Evolutionary conservation across 805 yeast genomes (phyloP).

Genomic region (Isabelozyma gotoi): DNA sequence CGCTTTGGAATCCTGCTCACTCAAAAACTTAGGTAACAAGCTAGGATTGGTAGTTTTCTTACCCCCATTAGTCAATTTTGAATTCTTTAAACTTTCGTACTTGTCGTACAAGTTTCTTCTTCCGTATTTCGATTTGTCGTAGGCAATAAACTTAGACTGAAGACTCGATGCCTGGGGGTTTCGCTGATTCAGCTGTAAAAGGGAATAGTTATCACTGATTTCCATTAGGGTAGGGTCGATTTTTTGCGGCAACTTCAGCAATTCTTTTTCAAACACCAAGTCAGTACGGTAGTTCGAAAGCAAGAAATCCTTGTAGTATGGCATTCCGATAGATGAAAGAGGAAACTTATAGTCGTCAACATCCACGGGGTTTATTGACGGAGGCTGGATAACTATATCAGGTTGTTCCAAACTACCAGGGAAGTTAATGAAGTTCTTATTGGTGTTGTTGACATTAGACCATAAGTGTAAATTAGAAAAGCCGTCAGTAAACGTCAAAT

Average conservation of each 20-base stretch:
- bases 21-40: conserved; percentile 54
- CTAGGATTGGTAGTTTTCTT: conserved; percentile 9
- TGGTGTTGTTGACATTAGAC: conserved; percentile 45
- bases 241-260: conserved; percentile 58
- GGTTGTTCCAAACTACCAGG: conserved; percentile 54
- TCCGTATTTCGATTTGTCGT: conserved; percentile 50
- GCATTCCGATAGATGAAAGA: conserved; percentile 76
- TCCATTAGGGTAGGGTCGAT: conserved; percentile 51
- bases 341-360: conserved; percentile 52
- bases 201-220: conserved; percentile 8
- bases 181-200: conserved; percentile 28
- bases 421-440: conserved; percentile 34
- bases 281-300: conserved; percentile 80
- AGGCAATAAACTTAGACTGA: conserved; percentile 23
- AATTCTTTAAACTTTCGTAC: conserved; percentile 36
- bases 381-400: conserved; percentile 33
- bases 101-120: conserved; percentile 37
- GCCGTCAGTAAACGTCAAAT: conserved; percentile 66
- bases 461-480: conserved; percentile 65
- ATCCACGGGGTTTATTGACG: conserved; percentile 15
- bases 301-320: conserved; percentile 74
- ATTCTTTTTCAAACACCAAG: conserved; percentile 54
- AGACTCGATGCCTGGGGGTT: conserved; percentile 36
- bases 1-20: conserved; percentile 38
- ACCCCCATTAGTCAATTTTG: conserved; percentile 6